phyloP scores from a whole-genome alignment of 1,139 yeast species.

The Trichomonascaceae sp. region DNA sequence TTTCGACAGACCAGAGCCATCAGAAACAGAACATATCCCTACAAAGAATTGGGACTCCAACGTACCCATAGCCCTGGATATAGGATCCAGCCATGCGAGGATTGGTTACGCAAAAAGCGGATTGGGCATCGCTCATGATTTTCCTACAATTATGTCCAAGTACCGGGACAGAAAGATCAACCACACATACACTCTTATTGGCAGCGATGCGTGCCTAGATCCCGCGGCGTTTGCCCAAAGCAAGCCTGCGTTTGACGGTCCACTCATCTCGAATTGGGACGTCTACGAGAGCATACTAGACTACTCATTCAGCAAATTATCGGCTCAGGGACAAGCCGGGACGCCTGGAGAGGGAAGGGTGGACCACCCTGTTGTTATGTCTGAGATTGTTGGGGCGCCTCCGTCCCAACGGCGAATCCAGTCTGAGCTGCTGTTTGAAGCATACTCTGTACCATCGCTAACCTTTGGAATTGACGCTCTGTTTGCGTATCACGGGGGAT shows the following conservation, averaged over 20 bases:
- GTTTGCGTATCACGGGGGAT: conserved; percentile 52
- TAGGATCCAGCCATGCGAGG: conserved; percentile 60
- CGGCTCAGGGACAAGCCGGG: conserved; percentile 33
- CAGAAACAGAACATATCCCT: conserved; percentile 44
- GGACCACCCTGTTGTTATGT: conserved; percentile 70
- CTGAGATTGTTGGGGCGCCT: conserved; percentile 64
- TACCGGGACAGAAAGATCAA: conserved; percentile 66
- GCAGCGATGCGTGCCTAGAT: conserved; percentile 70
- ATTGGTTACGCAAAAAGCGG: conserved; percentile 57
- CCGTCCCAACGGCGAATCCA: conserved; percentile 54
- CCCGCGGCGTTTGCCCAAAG: conserved; percentile 53
- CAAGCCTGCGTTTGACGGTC: conserved; percentile 77
- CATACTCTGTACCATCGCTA: conserved; percentile 59
- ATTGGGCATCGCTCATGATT: conserved; percentile 45
- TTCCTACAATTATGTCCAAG: conserved; percentile 58
- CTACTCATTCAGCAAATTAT: conserved; percentile 63
- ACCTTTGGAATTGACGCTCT: conserved; percentile 74
- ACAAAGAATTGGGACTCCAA: too few relatives aligned
- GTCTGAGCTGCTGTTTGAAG: conserved; percentile 76
- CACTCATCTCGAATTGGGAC: conserved; percentile 86
- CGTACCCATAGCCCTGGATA: conserved; percentile 56
- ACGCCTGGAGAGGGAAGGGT: conserved; percentile 30
- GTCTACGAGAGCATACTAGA: conserved; percentile 71
- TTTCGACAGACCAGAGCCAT: conserved; percentile 13
- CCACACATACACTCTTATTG: conserved; percentile 57